phyloP scores from a whole-genome alignment of 805 yeast genomes.

The Hagleromyces aurorensis region DNA sequence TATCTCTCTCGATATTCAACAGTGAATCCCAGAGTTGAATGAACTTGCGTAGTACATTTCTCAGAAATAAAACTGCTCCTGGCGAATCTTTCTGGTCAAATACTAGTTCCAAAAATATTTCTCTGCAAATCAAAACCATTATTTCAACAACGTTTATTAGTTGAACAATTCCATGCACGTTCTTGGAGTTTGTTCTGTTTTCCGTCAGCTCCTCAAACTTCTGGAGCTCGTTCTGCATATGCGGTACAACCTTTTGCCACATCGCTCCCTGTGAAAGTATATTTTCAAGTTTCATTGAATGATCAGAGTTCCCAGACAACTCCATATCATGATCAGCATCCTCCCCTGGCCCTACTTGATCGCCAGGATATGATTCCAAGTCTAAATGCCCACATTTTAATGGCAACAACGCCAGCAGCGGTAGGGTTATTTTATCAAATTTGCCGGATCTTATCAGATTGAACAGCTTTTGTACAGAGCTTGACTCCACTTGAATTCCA shows the following conservation, averaged over 20 bases:
- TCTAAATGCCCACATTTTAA: conserved; percentile 16
- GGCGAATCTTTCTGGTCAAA: conserved; percentile 14
- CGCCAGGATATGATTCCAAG: conserved; percentile 7
- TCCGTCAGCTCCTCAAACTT: conserved; percentile 8
- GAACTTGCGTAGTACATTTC: conserved; percentile 19
- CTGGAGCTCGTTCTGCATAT: conserved; percentile 12
- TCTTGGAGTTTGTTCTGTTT: no score
- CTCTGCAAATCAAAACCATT: conserved; percentile 20
- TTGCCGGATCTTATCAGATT: conserved; percentile 35
- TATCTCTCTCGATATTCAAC: conserved; percentile 10
- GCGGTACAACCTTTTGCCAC: conserved; percentile 11
- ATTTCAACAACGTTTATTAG: conserved; percentile 18
- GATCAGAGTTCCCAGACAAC: conserved; percentile 5
- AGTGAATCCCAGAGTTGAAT: conserved; percentile 26
- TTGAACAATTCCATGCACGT: no score
- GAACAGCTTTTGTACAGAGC: conserved; percentile 35
- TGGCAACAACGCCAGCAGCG: conserved; percentile 26
- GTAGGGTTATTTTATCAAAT: conserved; percentile 30
- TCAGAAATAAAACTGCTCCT: conserved; percentile 17
- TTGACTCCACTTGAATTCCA: conserved; percentile 35
- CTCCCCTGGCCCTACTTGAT: background rate
- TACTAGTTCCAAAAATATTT: conserved; percentile 25
- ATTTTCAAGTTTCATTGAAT: conserved; percentile 14
- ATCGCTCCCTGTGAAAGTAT: conserved; percentile 9
- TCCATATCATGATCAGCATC: no score